phyloP scores from a whole-genome alignment of 2,329 filamentous ascomycete species.

The Pseudocercospora ulei region DNA sequence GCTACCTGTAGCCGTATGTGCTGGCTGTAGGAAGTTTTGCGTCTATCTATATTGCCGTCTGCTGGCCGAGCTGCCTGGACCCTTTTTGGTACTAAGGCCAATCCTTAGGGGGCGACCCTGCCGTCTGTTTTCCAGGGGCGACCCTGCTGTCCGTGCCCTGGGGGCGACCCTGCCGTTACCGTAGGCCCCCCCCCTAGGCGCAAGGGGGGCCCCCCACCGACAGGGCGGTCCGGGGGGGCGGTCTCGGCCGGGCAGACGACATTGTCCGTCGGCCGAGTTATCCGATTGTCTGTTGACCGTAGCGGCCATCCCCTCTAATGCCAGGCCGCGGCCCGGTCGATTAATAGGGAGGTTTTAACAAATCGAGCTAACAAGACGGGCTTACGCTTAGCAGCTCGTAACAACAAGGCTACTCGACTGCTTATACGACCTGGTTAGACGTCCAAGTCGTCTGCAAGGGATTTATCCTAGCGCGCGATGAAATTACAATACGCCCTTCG shows the following conservation, averaged over 20 bases:
- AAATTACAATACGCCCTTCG: too few species aligned
- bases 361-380: conserved; percentile 13
- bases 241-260: too few species aligned
- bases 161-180: conserved; percentile 4
- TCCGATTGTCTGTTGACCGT: background rate
- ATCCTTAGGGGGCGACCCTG: conserved; percentile 2
- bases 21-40: background rate
- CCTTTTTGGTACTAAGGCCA: too few species aligned
- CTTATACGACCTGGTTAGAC: too few species aligned
- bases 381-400: conserved; percentile 29
- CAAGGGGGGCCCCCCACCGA: too few species aligned
- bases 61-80: too few species aligned
- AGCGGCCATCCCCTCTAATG: background rate
- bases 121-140: background rate
- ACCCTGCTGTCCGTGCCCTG: background rate
- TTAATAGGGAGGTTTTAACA: conserved; percentile 12
- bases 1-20: conserved; percentile 5
- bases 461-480: too few species aligned
- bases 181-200: background rate
- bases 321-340: background rate
- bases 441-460: too few species aligned
- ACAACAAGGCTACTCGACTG: conserved; percentile 25
- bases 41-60: too few species aligned
- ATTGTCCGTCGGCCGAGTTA: too few species aligned
- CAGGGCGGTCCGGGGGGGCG: too few species aligned